Base-by-base conservation (phyloP, 208 protist genomes). In the Wallacemonas sp. region DNA sequence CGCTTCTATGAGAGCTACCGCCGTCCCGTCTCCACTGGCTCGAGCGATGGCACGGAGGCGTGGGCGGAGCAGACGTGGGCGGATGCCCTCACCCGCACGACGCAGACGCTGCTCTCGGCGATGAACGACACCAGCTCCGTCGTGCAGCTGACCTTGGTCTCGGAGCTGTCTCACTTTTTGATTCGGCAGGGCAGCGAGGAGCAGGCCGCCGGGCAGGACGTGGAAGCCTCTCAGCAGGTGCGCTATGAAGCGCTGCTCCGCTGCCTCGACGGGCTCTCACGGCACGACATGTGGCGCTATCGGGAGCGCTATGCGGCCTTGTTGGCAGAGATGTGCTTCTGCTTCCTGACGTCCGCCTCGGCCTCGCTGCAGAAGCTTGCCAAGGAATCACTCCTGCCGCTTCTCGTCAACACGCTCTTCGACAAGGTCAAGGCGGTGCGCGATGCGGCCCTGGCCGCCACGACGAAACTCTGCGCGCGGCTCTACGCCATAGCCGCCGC, bases 401-500 rank as follows among this genome's bases (percentile, higher is more conserved):
- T 93, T 49, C 67, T 92, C 0, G 86, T 93, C 16, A 69, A 79
- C 23, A 74, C 81, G 26, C 66, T 95, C 18, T 95, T 95, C 64
- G 89, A 95, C 67, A 92, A 89, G 63, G 87, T 85, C 31, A 84
- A 82, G 54, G 83, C 81, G 0, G 85, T 92, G 25, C 85, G 89
- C 20, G 89, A 92, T 48, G 57, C 75, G 28, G 85, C 89, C 12
- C 67, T 94, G 2, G 77, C 79, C 23, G 77, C 79, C 26, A 72
- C 83, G 32, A 77, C 67, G 54, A 45, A 50, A 22, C 75, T 91
- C 72, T 91, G 74, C 44, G 32, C 62, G 23, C 70, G 68, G 26
- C 28, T 79, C 33, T 59, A 59, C 52, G 52, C 52, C 32, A 59
- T 59, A 7, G 63, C 64, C 16, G 54, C 48, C 0, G 62, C 67